These are phyloP conservation scores for Amaranthus cruentus DNA, from an alignment of 148 eudicot genomes.

Conservation along the genomic window DNA sequence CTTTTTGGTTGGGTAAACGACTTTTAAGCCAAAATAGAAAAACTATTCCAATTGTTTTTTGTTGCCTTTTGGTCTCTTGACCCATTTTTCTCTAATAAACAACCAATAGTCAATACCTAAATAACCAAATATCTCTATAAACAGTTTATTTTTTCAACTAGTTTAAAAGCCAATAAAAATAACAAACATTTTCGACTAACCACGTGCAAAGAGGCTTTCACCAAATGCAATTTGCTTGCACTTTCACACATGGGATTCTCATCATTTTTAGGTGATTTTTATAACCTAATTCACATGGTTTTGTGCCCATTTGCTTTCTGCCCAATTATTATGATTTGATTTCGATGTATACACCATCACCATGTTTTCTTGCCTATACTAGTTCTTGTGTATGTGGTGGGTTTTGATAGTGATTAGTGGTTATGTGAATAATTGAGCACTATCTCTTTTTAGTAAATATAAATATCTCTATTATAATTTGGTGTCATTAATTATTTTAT, in stretches of 20 bases:
- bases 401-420: too few relatives aligned
- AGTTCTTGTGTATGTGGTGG: conserved; percentile 8
- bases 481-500: too few relatives aligned
- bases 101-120: too few relatives aligned
- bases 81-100: too few relatives aligned
- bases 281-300: conserved; percentile 2
- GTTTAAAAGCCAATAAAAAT: neutral
- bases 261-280: neutral
- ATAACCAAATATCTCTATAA: too few relatives aligned
- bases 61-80: too few relatives aligned
- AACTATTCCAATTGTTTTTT: too few relatives aligned
- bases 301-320: conserved; percentile 1
- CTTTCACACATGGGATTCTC: conserved; percentile 9
- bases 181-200: neutral
- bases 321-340: neutral
- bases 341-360: neutral
- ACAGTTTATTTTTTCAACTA: neutral
- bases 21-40: too few relatives aligned
- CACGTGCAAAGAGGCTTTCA: neutral
- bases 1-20: too few relatives aligned
- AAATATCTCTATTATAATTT: too few relatives aligned
- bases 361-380: neutral
- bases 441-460: too few relatives aligned
- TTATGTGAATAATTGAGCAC: too few relatives aligned
- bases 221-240: neutral